phyloP scores from a whole-genome alignment of 176 grass and related monocot genomes.

The Microstegium vimineum region DNA sequence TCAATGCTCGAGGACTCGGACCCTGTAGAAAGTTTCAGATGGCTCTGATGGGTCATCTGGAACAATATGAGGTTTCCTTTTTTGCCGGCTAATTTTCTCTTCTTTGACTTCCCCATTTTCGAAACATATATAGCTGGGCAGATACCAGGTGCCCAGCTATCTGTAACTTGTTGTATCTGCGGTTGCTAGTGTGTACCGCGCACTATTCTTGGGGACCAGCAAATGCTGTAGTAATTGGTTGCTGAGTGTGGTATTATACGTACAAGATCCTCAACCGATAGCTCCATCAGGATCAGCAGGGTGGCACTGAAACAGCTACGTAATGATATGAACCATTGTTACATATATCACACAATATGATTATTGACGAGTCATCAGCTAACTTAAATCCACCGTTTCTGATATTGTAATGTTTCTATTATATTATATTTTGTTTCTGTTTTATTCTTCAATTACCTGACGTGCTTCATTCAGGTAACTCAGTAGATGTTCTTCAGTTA shows the following conservation, averaged over 20 bases:
- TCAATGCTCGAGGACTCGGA: conserved; percentile 82
- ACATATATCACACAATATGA: conserved; percentile 10
- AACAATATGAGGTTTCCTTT: conserved; percentile 26
- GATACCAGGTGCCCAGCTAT: conserved; percentile 12
- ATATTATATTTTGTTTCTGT: neutral
- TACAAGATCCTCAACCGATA: neutral
- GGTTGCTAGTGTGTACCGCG: neutral
- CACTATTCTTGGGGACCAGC: neutral
- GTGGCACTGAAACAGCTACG: neutral
- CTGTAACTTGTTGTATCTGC: conserved; percentile 22
- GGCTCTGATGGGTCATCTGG: conserved; percentile 34
- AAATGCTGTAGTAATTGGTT: conserved; percentile 36
- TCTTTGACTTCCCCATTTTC: neutral
- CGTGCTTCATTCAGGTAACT: neutral
- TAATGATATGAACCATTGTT: neutral
- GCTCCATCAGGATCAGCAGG: neutral
- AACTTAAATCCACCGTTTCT: neutral
- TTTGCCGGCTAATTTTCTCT: conserved; percentile 3
- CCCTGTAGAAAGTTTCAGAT: conserved; percentile 80
- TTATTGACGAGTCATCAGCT: conserved; percentile 8
- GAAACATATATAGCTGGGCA: conserved; percentile 38
- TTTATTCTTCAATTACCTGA: neutral
- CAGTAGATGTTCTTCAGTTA: neutral
- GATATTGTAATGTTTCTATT: neutral
- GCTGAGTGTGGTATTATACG: conserved; percentile 9